Percentiles rank a stretch among this genome's conserved stretches.
These are phyloP conservation scores for Pleoardoris graminearum DNA, from an alignment of 2,329 filamentous ascomycete genomes.

Conservation along the genomic window DNA sequence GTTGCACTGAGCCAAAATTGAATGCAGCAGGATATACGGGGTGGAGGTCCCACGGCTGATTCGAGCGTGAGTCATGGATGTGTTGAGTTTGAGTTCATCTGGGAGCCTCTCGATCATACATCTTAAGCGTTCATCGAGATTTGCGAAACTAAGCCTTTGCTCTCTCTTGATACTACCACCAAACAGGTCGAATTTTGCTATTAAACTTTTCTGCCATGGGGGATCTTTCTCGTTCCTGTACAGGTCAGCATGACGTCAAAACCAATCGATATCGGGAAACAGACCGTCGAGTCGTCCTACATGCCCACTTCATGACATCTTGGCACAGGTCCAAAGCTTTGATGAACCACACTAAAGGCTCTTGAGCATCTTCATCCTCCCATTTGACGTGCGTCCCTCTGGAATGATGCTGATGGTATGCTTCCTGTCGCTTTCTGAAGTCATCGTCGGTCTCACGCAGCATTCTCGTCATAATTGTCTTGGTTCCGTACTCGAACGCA, in stretches of 20 bases:
- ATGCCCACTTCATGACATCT: slow-evolving; percentile 62
- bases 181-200: neutral
- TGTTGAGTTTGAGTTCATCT: slow-evolving; percentile 58
- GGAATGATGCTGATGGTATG: slow-evolving; percentile 12
- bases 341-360: slow-evolving; percentile 56
- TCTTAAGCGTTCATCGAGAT: slow-evolving; percentile 51
- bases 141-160: slow-evolving; percentile 51
- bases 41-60: slow-evolving; percentile 66
- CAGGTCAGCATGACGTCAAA: slow-evolving; percentile 10
- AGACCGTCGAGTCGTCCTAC: slow-evolving; percentile 59
- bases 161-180: neutral
- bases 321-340: slow-evolving; percentile 59
- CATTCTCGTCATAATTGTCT: slow-evolving; percentile 55
- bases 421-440: neutral
- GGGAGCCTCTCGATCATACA: neutral
- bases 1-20: slow-evolving; percentile 65
- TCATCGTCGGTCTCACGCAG: slow-evolving; percentile 4
- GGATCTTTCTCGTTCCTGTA: slow-evolving; percentile 51
- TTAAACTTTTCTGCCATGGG: slow-evolving; percentile 62
- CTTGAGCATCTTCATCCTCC: slow-evolving; percentile 56
- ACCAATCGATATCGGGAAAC: slow-evolving; percentile 13
- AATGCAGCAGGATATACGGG: slow-evolving; percentile 68
- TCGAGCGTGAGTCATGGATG: slow-evolving; percentile 65
- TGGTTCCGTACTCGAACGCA: slow-evolving; percentile 62
- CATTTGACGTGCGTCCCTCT: slow-evolving; percentile 32